Evolutionary conservation across 495 filamentous ascomycete species (phyloP), one percentile per base, ranked within the genome.

Genomic region (Aspergillus affinis): DNA sequence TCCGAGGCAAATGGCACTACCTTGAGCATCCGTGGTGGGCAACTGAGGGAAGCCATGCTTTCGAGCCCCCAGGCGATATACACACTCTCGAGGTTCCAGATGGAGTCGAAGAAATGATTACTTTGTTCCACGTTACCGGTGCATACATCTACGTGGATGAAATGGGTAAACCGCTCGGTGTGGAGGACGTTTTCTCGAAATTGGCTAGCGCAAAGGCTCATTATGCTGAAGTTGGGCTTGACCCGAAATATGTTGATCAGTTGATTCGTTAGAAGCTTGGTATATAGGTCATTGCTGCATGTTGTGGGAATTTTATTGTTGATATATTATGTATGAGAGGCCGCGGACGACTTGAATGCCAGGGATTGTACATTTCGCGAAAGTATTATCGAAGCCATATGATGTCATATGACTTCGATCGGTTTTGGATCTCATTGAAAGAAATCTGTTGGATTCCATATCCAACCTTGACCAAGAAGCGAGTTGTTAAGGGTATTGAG

Each of bases 11-110:
- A 12, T 65, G 63, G 63, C 63, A 65, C 41, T 65, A 65, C 26
- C 59, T 65, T 9, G 63, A 65, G 54, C 63, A 65, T 48, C 41
- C 55, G 15, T 65, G 63, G 63, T 65, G 63, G 63, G 63, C 63
- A 12, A 60, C 61, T 23, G 63, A 65, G 26, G 63, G 63, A 4
- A 55, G 63, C 6, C 60, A 65, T 44, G 63, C 63, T 15, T 65
- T 61, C 27, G 63, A 65, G 52, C 63, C 63, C 21, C 63, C 63
- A 15, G 63, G 63, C 15, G 63, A 65, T 50, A 65, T 65, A 47
- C 63, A 65, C 44, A 65, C 63, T 8, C 52, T 65, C 26, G 63
- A 65, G 36, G 63, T 65, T 15, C 63, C 63, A 10, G 63, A 62
- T 12, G 63, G 56, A 19, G 63, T 65, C 7, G 21, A 48, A 12